A percentile compares a stretch with the other conserved stretches of the same genome.
These are phyloP conservation scores for Xylaria sp. DNA, from an alignment of 2,329 filamentous ascomycete species.

Conservation along the genomic window DNA sequence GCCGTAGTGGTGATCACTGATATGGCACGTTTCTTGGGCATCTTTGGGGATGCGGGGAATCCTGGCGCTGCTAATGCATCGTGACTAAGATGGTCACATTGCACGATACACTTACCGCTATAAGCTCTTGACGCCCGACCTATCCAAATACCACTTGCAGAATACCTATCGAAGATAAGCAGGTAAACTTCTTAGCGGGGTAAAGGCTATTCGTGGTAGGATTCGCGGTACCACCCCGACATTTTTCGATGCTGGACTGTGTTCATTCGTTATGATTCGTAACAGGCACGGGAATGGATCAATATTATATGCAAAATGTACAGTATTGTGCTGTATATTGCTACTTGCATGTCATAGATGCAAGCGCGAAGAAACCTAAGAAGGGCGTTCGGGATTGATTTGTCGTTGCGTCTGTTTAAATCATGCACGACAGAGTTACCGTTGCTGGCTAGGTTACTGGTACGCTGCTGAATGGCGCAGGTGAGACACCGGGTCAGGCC, in stretches of 20 bases:
- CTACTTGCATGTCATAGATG: no score
- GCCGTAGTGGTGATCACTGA: no score
- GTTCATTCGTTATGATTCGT: background rate
- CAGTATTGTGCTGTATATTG: no score
- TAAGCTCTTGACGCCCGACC: constrained; percentile 8
- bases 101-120: constrained; percentile 4
- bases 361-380: background rate
- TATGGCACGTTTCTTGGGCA: no score
- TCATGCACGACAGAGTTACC: background rate
- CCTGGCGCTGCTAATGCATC: constrained; percentile 24
- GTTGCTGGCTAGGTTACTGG: background rate
- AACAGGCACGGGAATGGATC: background rate
- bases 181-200: background rate
- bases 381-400: no score
- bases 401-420: background rate
- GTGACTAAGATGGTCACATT: constrained; percentile 14
- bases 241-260: background rate
- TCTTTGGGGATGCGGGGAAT: constrained; percentile 23
- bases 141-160: background rate
- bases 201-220: background rate
- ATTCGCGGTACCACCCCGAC: background rate
- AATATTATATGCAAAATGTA: background rate
- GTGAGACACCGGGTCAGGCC: background rate
- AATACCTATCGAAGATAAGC: background rate
- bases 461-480: background rate